Percentiles rank a stretch among this genome's conserved stretches.
phyloP scores from a whole-genome alignment of 495 filamentous ascomycete genomes.

The Neurospora terricola region DNA sequence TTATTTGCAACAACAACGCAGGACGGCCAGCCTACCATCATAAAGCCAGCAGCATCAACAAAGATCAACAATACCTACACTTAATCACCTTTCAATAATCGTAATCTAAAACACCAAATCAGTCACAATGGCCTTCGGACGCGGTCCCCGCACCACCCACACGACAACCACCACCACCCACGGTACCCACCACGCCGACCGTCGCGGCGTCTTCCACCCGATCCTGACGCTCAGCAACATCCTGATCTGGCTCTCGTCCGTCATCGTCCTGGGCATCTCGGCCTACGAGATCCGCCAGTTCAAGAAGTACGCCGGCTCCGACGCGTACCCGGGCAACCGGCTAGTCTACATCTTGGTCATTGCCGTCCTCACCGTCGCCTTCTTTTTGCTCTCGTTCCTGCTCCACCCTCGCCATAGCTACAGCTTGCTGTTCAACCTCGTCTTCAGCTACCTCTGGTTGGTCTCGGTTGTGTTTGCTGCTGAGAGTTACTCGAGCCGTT shows the following conservation, averaged over 20 bases:
- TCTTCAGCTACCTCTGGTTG: constrained; percentile 59
- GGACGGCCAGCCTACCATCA: background rate
- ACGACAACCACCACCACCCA: background rate
- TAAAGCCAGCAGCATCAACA: background rate
- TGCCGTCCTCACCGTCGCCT: constrained; percentile 45
- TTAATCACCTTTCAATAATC: background rate
- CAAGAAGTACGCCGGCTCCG: constrained; percentile 8
- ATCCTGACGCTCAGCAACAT: constrained; percentile 23
- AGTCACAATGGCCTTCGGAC: background rate
- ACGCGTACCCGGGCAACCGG: constrained; percentile 28
- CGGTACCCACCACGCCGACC: background rate
- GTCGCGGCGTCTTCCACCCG: constrained; percentile 1
- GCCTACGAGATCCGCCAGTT: constrained; percentile 38
- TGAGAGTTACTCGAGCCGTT: constrained; percentile 26
- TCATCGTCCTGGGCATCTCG: constrained; percentile 52
- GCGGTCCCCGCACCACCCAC: background rate
- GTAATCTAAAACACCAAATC: background rate
- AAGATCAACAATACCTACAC: background rate
- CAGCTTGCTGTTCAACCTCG: constrained; percentile 44
- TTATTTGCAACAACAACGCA: background rate
- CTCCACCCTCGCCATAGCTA: constrained; percentile 40
- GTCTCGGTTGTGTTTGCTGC: constrained; percentile 51
- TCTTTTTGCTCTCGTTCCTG: constrained; percentile 48
- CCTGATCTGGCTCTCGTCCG: constrained; percentile 44
- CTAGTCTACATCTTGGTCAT: constrained; percentile 48